These are phyloP conservation scores for Daldinia decipiens DNA, from an alignment of 495 filamentous ascomycete genomes.

Conservation along the genomic window DNA sequence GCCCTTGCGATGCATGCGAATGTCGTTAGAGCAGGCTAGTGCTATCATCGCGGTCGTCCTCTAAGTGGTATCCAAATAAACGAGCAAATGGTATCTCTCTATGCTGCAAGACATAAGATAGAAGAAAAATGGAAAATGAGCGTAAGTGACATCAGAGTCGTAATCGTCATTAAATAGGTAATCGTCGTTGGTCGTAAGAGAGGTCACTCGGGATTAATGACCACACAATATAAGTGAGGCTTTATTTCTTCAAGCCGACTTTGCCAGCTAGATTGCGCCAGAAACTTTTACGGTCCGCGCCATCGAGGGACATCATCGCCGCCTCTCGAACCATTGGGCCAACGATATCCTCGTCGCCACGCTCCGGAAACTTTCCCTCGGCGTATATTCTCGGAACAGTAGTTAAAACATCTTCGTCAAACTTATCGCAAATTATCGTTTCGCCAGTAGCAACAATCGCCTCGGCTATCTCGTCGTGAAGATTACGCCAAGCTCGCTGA, in stretches of 20 bases:
- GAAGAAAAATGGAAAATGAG: slow-evolving; percentile 22
- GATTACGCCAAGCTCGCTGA: slow-evolving; percentile 73
- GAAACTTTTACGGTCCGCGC: slow-evolving; percentile 53
- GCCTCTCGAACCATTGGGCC: slow-evolving; percentile 84
- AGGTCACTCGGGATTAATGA: slow-evolving; percentile 14
- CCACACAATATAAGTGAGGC: slow-evolving; percentile 5
- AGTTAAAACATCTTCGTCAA: slow-evolving; percentile 56
- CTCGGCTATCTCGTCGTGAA: slow-evolving; percentile 68
- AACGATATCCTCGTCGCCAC: slow-evolving; percentile 90
- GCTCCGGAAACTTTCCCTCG: slow-evolving; percentile 84
- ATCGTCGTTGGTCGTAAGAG: slow-evolving; percentile 13
- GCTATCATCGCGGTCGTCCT: slow-evolving; percentile 32
- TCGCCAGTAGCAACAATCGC: slow-evolving; percentile 56
- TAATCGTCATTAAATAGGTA: slow-evolving; percentile 36
- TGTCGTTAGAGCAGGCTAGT: slow-evolving; percentile 28
- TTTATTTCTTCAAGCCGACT: slow-evolving; percentile 54
- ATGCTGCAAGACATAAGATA: slow-evolving; percentile 39
- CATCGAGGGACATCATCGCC: slow-evolving; percentile 55
- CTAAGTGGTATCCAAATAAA: slow-evolving; percentile 44
- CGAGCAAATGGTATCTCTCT: slow-evolving; percentile 46
- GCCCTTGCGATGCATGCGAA: slow-evolving; percentile 39
- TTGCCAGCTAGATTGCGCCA: slow-evolving; percentile 60
- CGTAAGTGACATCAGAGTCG: slow-evolving; percentile 40
- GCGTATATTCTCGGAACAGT: slow-evolving; percentile 63
- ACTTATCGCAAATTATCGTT: slow-evolving; percentile 41